A percentile compares a stretch with the other conserved stretches of the same genome.
Evolutionary conservation across 352 stramenopile genomes (phyloP).

Genomic region (Globisporangium solare): DNA sequence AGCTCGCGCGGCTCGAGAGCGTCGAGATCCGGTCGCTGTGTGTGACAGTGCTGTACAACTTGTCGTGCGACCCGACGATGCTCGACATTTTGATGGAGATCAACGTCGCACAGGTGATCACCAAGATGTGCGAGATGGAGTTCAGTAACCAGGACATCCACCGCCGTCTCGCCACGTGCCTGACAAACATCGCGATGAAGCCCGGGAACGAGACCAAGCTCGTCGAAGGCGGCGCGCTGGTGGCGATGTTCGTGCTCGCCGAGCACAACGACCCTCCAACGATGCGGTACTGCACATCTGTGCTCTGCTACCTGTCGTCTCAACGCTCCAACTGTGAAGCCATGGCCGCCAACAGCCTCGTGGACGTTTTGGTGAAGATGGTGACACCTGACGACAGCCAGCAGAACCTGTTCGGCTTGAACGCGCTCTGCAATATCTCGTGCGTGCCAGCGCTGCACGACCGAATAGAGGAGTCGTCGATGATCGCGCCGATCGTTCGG

Average conservation of each 20-base stretch:
- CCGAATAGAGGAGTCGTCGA: slow-evolving; percentile 56
- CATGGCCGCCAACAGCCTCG: slow-evolving; percentile 56
- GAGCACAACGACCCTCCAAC: slow-evolving; percentile 70
- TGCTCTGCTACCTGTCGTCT: slow-evolving; percentile 66
- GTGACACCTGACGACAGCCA: slow-evolving; percentile 41
- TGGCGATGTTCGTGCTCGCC: slow-evolving; percentile 60
- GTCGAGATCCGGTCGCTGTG: slow-evolving; percentile 78
- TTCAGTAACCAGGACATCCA: slow-evolving; percentile 82
- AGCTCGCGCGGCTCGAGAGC: slow-evolving; percentile 78
- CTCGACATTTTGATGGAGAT: slow-evolving; percentile 80
- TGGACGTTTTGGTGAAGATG: slow-evolving; percentile 67
- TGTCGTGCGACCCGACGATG: slow-evolving; percentile 68
- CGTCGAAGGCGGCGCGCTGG: slow-evolving; percentile 60
- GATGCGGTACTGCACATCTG: slow-evolving; percentile 62
- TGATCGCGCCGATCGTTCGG: slow-evolving; percentile 43
- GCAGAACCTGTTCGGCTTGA: slow-evolving; percentile 67
- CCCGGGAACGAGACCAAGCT: slow-evolving; percentile 48
- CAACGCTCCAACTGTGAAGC: slow-evolving; percentile 71
- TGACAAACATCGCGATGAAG: slow-evolving; percentile 72
- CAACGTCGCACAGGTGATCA: slow-evolving; percentile 80
- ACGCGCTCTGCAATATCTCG: slow-evolving; percentile 79
- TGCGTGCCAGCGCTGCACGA: slow-evolving; percentile 57
- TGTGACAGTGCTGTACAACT: slow-evolving; percentile 79
- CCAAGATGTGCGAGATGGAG: slow-evolving; percentile 83
- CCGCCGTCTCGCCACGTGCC: slow-evolving; percentile 58